phyloP scores from a whole-genome alignment of 176 grass and related monocot genomes.

The Tillandsia fasciculata region DNA sequence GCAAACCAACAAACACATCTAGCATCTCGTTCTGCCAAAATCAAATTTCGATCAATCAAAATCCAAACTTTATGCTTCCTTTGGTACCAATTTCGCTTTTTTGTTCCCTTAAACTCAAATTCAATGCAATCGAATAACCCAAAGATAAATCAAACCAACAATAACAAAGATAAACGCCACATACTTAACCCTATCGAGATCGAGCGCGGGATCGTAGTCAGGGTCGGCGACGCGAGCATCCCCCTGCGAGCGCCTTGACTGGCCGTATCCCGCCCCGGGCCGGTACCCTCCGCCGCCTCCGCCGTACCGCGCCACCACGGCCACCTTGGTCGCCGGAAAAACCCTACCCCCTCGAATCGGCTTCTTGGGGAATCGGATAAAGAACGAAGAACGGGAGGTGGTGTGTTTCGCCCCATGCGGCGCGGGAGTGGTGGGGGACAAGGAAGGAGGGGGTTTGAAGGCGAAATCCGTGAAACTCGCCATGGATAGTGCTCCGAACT shows the following conservation, averaged over 20 bases:
- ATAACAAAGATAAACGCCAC: neutral
- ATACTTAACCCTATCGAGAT: slow-evolving; percentile 72
- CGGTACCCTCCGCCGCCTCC: slow-evolving; percentile 27
- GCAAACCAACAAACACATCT: neutral
- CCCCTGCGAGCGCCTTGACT: neutral
- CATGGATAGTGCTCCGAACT: slow-evolving; percentile 13
- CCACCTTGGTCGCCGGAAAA: neutral
- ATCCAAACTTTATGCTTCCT: neutral
- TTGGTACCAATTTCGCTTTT: neutral
- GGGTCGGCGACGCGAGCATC: slow-evolving; percentile 25
- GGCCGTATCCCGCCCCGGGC: slow-evolving; percentile 6
- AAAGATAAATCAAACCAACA: neutral
- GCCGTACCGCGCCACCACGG: slow-evolving; percentile 22
- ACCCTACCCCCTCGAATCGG: neutral
- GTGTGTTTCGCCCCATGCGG: slow-evolving; percentile 2
- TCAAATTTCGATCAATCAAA: neutral
- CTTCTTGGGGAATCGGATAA: slow-evolving; percentile 11
- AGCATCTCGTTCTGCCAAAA: neutral
- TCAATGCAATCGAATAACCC: neutral
- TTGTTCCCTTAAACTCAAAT: neutral
- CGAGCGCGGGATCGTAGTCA: slow-evolving; percentile 62
- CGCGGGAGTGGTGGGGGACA: neutral
- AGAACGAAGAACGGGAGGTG: neutral
- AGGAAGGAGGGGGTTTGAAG: slow-evolving; percentile 15
- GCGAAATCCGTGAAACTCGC: slow-evolving; percentile 25